Evolutionary conservation across 495 filamentous ascomycete genomes (phyloP).

Genomic region (Lasiosphaeriaceae sp.): DNA sequence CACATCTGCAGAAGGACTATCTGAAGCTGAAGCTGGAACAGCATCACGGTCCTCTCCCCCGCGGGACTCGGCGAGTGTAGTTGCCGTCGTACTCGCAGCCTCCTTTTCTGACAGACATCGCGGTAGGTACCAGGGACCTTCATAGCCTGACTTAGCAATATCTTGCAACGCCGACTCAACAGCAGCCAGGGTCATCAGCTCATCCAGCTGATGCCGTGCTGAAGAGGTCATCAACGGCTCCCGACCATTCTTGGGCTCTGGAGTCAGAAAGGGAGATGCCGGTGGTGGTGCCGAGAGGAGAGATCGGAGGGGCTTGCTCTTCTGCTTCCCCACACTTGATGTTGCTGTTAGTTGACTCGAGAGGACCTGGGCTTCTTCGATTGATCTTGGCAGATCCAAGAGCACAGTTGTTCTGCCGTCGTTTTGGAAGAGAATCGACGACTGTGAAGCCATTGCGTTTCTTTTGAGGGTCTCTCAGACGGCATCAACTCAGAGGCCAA

Average conservation of each 20-base stretch:
- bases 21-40: neutral
- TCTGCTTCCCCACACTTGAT: conserved; percentile 6
- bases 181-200: conserved; percentile 43
- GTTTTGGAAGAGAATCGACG: conserved; percentile 40
- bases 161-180: conserved; percentile 39
- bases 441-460: conserved; percentile 4
- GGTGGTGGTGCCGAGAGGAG: conserved; percentile 36
- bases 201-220: conserved; percentile 32
- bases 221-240: conserved; percentile 13
- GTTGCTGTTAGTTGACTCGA: conserved; percentile 16
- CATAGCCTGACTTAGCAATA: conserved; percentile 21
- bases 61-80: no score
- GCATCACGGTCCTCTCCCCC: no score
- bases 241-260: conserved; percentile 35
- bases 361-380: conserved; percentile 44
- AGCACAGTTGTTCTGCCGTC: conserved; percentile 30
- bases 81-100: no score
- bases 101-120: conserved; percentile 16
- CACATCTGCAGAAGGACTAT: neutral
- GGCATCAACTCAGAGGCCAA: no score
- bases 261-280: conserved; percentile 38
- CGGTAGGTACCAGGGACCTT: conserved; percentile 44
- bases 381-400: conserved; percentile 43
- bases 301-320: conserved; percentile 16
- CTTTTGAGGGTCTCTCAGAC: neutral